A percentile compares a stretch with the other conserved stretches of the same genome.
Evolutionary conservation across 163 green algal species (phyloP).

Genomic region (Chlorella variabilis): DNA sequence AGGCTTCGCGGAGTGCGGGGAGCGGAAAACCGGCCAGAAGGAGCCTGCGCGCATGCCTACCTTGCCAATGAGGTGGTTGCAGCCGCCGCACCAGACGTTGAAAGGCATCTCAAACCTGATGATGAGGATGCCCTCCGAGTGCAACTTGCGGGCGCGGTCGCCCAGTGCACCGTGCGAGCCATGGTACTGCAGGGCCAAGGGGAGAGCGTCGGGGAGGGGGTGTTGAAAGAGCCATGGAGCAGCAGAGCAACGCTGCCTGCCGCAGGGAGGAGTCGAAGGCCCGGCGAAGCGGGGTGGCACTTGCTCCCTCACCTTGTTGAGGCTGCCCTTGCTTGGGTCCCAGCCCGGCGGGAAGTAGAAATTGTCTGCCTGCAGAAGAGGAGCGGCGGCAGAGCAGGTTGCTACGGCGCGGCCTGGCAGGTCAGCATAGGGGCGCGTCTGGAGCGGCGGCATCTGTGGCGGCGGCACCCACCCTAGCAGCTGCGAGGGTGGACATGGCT

Average conservation of each 20-base stretch:
- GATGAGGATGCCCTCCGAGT: conserved; percentile 89
- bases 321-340: conserved; percentile 79
- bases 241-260: too few relatives aligned
- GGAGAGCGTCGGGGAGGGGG: too few relatives aligned
- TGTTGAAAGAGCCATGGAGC: neutral
- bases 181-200: conserved; percentile 79
- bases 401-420: neutral
- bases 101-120: conserved; percentile 95
- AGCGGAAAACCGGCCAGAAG: too few relatives aligned
- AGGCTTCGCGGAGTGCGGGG: too few relatives aligned
- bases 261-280: too few relatives aligned
- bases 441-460: too few relatives aligned
- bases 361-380: conserved; percentile 79
- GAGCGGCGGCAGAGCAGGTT: neutral
- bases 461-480: conserved; percentile 55
- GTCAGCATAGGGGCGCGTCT: neutral
- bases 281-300: too few relatives aligned
- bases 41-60: neutral
- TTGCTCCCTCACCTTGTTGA: conserved; percentile 75
- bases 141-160: conserved; percentile 80
- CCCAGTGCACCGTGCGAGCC: conserved; percentile 80
- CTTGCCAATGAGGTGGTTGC: conserved; percentile 90
- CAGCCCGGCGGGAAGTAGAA: conserved; percentile 94
- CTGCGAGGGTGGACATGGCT: conserved; percentile 75
- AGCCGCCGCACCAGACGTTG: conserved; percentile 91